phyloP scores from a whole-genome alignment of 2,329 filamentous ascomycete genomes.

The Fusarium sp. region DNA sequence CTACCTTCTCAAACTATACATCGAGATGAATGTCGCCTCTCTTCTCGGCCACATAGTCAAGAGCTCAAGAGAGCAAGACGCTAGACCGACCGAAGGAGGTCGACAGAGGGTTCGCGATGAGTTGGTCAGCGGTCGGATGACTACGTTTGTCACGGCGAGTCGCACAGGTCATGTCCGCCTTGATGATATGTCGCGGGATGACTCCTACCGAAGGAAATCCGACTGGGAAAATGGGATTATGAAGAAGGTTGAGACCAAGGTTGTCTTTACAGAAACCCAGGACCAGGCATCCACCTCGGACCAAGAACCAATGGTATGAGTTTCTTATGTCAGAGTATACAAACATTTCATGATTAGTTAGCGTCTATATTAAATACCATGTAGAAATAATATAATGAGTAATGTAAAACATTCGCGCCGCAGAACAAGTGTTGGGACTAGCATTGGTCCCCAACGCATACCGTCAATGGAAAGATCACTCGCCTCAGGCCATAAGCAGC shows the following conservation, averaged over 20 bases:
- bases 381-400: not conserved
- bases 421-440: accelerated
- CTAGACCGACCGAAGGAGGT: not conserved
- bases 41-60: slow-evolving; percentile 29
- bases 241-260: slow-evolving; percentile 23
- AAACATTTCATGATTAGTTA: not conserved
- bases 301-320: not conserved
- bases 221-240: slow-evolving; percentile 20
- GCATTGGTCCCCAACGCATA: not conserved
- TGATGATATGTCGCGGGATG: not conserved
- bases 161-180: slow-evolving; percentile 24
- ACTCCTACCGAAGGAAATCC: not conserved
- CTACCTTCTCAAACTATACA: slow-evolving; percentile 30
- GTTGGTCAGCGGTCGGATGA: not conserved
- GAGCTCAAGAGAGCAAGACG: slow-evolving; percentile 1
- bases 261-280: slow-evolving; percentile 1
- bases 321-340: not conserved
- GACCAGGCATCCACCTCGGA: not conserved
- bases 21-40: slow-evolving; percentile 26
- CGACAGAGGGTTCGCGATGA: slow-evolving; percentile 5
- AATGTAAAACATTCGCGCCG: accelerated
- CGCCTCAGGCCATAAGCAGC: not conserved
- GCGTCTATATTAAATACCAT: not conserved
- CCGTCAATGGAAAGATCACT: accelerated
- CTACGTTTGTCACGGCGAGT: slow-evolving; percentile 23